Evolutionary conservation across 108 stramenopile species (phyloP).

Genomic region (Cyclotella atomus): DNA sequence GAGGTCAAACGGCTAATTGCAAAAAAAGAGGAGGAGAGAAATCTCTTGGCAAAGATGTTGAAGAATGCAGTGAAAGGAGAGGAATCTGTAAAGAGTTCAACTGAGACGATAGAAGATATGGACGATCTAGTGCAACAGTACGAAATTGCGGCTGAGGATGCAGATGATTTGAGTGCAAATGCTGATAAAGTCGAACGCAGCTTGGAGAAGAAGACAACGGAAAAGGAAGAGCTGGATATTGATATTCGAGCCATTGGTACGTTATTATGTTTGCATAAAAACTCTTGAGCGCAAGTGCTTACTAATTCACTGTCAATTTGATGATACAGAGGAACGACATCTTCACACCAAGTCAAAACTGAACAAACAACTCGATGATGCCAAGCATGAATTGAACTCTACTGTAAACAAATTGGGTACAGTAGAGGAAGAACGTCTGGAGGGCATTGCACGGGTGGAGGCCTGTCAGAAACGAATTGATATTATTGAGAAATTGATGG

Average conservation of each 20-base stretch:
- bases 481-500: conserved; percentile 59
- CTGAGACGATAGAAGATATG: conserved; percentile 32
- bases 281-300: conserved; percentile 6
- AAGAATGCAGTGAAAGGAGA: conserved; percentile 31
- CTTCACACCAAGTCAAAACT: conserved; percentile 46
- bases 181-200: conserved; percentile 37
- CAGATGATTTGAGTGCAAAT: conserved; percentile 43
- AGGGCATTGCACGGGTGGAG: conserved; percentile 77
- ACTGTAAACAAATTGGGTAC: conserved; percentile 56
- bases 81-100: conserved; percentile 23
- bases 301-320: not conserved
- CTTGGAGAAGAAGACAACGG: conserved; percentile 35
- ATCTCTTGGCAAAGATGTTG: conserved; percentile 32
- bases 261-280: conserved; percentile 7
- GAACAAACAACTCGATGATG: conserved; percentile 34
- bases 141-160: conserved; percentile 33
- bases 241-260: conserved; percentile 34
- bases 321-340: conserved; percentile 24
- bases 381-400: conserved; percentile 46
- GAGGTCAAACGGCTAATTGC: conserved; percentile 37
- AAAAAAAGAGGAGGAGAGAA: conserved; percentile 54
- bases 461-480: conserved; percentile 71
- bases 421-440: conserved; percentile 81
- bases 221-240: conserved; percentile 6
- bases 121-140: conserved; percentile 30